Evolutionary conservation across 345 rosid genomes (phyloP).

Genomic region (Populus tremula): DNA sequence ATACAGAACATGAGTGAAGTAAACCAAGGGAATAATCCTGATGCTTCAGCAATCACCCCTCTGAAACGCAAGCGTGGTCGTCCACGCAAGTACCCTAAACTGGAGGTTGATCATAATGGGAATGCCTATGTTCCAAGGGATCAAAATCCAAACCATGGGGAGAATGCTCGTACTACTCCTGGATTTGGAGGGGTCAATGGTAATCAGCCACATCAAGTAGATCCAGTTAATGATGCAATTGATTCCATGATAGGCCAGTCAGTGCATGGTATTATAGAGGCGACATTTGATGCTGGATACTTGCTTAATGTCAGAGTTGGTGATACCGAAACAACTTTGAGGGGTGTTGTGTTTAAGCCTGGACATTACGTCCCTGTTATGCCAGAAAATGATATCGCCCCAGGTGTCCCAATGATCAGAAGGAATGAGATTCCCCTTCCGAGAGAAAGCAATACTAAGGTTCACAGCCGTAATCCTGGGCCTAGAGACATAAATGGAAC

Average conservation of each 20-base stretch:
- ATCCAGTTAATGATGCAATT: slow-evolving; percentile 27
- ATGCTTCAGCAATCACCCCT: slow-evolving; percentile 39
- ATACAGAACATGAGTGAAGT: slow-evolving; percentile 45
- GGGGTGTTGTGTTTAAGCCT: slow-evolving; percentile 84
- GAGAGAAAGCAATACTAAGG: slow-evolving; percentile 32
- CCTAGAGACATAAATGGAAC: slow-evolving; percentile 27
- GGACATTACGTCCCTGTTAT: slow-evolving; percentile 59
- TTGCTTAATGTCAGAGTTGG: slow-evolving; percentile 69
- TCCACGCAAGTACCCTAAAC: slow-evolving; percentile 63
- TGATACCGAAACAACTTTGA: slow-evolving; percentile 47
- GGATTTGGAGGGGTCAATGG: slow-evolving; percentile 33
- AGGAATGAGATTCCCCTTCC: slow-evolving; percentile 58
- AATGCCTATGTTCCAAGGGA: slow-evolving; percentile 19
- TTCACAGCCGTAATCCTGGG: slow-evolving; percentile 19
- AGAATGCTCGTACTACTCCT: slow-evolving; percentile 36
- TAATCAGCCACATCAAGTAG: slow-evolving; percentile 32
- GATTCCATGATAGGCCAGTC: slow-evolving; percentile 60
- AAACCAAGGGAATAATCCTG: slow-evolving; percentile 39
- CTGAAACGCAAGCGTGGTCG: slow-evolving; percentile 84
- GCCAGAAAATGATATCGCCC: slow-evolving; percentile 66
- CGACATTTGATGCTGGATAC: slow-evolving; percentile 74
- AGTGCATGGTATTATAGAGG: slow-evolving; percentile 70
- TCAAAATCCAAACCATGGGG: slow-evolving; percentile 27
- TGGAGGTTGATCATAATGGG: slow-evolving; percentile 17
- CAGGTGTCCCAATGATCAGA: slow-evolving; percentile 63